Evolutionary conservation across 768 basidiomycete species (phyloP).

Genomic region (Leccinum sublutescens): DNA sequence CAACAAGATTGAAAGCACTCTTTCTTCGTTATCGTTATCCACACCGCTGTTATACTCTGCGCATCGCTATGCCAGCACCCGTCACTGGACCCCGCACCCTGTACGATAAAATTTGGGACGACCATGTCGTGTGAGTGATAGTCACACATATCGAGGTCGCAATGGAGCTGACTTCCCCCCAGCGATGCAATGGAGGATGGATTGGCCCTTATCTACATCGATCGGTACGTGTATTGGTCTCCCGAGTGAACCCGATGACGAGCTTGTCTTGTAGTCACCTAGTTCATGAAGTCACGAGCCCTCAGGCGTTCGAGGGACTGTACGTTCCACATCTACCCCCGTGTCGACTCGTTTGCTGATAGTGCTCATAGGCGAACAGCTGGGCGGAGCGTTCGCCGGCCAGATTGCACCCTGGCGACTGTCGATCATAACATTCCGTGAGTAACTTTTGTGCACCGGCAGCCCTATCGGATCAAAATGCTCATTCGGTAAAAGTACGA

Average conservation of each 20-base stretch:
- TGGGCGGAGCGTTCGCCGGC: constrained; percentile 71
- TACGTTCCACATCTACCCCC: constrained; percentile 34
- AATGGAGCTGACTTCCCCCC: constrained; percentile 11
- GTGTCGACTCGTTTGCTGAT: constrained; percentile 11
- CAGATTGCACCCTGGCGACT: constrained; percentile 87
- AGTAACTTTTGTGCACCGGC: constrained; percentile 29
- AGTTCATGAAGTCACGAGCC: constrained; percentile 92
- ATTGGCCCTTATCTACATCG: constrained; percentile 79
- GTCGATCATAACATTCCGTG: constrained; percentile 89
- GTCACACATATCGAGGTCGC: constrained; percentile 3
- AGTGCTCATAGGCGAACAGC: constrained; percentile 57
- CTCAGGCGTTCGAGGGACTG: constrained; percentile 90
- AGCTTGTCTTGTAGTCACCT: constrained; percentile 40
- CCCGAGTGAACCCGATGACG: background rate
- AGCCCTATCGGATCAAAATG: background rate
- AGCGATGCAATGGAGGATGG: constrained; percentile 76
- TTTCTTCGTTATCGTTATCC: background rate
- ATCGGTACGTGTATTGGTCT: constrained; percentile 47
- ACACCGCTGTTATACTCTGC: constrained; percentile 4
- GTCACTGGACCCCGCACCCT: constrained; percentile 73
- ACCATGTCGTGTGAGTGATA: constrained; percentile 80
- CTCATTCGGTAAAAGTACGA: constrained; percentile 46
- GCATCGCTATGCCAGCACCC: constrained; percentile 51
- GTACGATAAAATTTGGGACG: constrained; percentile 98
- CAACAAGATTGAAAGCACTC: background rate